A percentile compares a stretch with the other conserved stretches of the same genome.
These are phyloP conservation scores for Leccinum subtestaceum DNA, from an alignment of 768 basidiomycete genomes.

Conservation along the genomic window DNA sequence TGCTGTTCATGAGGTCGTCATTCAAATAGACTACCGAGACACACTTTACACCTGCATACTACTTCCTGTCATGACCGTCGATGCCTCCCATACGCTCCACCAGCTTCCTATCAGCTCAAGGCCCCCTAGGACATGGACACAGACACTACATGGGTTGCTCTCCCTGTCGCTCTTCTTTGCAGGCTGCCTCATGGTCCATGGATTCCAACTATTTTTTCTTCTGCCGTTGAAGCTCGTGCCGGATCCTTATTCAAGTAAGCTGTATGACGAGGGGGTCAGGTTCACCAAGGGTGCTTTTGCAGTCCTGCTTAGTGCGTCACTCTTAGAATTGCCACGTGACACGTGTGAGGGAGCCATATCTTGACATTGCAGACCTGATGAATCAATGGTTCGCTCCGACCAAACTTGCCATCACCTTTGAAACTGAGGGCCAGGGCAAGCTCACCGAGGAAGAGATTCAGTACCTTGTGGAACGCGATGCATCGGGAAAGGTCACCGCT, in stretches of 20 bases:
- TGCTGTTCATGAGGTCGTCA: neutral
- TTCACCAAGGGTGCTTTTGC: constrained; percentile 86
- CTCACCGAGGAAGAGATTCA: constrained; percentile 61
- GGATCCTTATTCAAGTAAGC: constrained; percentile 47
- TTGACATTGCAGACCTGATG: constrained; percentile 57
- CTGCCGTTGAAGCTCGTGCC: constrained; percentile 67
- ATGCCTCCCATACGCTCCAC: constrained; percentile 28
- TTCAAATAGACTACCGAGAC: constrained; percentile 15
- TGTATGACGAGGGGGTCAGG: constrained; percentile 70
- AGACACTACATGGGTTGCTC: constrained; percentile 45
- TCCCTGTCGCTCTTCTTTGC: constrained; percentile 58
- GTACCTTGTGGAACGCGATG: constrained; percentile 53
- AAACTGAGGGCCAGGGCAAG: constrained; percentile 62
- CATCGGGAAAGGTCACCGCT: constrained; percentile 51
- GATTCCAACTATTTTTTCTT: constrained; percentile 68
- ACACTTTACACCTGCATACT: constrained; percentile 1
- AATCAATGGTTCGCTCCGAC: constrained; percentile 83
- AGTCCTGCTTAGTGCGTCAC: constrained; percentile 60
- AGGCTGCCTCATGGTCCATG: constrained; percentile 68
- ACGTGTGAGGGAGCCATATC: neutral
- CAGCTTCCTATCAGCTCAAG: constrained; percentile 53
- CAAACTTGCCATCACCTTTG: constrained; percentile 67
- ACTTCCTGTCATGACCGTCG: constrained; percentile 20
- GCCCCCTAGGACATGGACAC: constrained; percentile 52
- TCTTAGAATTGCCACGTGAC: neutral